These are phyloP conservation scores for Nannochloris sp. DNA, from an alignment of 139 green algal genomes.

Conservation along the genomic window DNA sequence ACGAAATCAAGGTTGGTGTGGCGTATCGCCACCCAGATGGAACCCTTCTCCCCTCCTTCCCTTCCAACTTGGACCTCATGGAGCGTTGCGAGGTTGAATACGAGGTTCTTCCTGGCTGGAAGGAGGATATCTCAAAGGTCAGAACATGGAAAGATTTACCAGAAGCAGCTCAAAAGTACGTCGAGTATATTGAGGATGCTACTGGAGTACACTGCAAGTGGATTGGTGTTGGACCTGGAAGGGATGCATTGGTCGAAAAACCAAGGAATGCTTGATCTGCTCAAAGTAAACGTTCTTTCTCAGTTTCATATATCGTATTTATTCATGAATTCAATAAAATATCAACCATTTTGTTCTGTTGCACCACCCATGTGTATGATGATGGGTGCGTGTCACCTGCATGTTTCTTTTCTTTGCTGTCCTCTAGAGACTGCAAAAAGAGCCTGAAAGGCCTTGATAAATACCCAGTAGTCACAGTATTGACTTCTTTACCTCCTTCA, in stretches of 20 bases:
- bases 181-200: conserved; percentile 79
- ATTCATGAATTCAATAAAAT: too few species aligned
- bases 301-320: too few species aligned
- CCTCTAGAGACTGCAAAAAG: conserved; percentile 9
- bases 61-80: conserved; percentile 59
- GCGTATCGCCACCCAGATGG: conserved; percentile 42
- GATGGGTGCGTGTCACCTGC: background rate
- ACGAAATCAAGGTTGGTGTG: conserved; percentile 79
- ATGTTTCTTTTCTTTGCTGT: background rate
- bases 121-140: conserved; percentile 66
- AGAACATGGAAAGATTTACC: conserved; percentile 82
- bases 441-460: conserved; percentile 36
- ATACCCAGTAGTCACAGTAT: conserved; percentile 41
- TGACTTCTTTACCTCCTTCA: conserved; percentile 61
- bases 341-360: background rate
- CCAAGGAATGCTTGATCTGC: background rate
- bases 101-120: conserved; percentile 90
- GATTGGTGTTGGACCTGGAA: conserved; percentile 94
- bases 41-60: conserved; percentile 42
- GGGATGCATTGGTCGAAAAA: conserved; percentile 21
- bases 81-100: conserved; percentile 77
- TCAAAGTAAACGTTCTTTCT: too few species aligned
- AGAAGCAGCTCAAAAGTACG: conserved; percentile 58
- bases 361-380: background rate
- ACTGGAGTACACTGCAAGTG: conserved; percentile 75